phyloP scores from a whole-genome alignment of 257 asterid genomes.

The Solanum habrochaites region DNA sequence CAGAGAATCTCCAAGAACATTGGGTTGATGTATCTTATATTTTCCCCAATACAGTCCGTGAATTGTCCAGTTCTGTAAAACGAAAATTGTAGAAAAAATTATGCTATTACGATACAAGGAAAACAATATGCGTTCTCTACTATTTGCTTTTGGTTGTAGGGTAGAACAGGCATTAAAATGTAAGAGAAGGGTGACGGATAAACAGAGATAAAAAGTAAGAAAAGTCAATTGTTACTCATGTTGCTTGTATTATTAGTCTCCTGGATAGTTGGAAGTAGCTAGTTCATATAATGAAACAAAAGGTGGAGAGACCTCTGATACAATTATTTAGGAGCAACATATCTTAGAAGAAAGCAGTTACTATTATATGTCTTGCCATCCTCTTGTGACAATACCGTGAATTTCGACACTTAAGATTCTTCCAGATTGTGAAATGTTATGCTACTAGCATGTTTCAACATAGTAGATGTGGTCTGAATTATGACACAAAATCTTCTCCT shows the following conservation, averaged over 20 bases:
- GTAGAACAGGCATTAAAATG: neutral
- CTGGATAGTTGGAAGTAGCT: neutral
- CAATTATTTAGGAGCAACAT: neutral
- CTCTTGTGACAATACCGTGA: neutral
- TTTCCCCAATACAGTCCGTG: conserved; percentile 98
- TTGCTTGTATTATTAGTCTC: neutral
- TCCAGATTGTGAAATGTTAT: neutral
- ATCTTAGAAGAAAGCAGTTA: neutral
- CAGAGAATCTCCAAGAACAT: conserved; percentile 63
- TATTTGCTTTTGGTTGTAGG: neutral
- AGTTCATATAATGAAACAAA: neutral
- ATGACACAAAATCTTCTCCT: neutral
- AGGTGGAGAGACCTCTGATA: neutral
- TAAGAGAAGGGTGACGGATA: neutral
- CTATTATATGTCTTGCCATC: neutral
- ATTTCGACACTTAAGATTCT: neutral
- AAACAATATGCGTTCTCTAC: neutral
- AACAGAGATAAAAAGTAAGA: neutral
- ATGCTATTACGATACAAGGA: neutral
- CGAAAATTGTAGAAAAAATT: neutral
- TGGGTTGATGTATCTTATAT: conserved; percentile 50
- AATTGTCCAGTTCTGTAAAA: conserved; percentile 78
- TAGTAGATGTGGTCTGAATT: neutral
- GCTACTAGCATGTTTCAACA: neutral
- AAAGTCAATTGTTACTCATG: neutral